Percentiles rank a stretch among this genome's conserved stretches.
Conservation (phyloP, 208 protist species). For the Acanthamoeba healyi region DNA sequence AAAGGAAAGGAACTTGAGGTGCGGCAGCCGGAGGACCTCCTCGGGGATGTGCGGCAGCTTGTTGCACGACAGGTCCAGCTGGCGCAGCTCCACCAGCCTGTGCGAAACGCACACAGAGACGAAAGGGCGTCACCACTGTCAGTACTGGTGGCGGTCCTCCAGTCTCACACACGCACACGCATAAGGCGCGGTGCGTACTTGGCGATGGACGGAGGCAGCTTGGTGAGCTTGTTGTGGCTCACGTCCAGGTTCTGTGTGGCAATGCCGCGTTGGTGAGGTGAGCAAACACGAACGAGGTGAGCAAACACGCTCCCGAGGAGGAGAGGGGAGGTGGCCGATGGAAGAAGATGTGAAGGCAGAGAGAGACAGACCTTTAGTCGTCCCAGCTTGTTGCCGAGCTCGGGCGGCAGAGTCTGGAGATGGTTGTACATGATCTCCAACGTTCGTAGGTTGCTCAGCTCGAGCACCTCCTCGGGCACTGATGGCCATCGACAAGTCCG, state of each 20-base stretch:
- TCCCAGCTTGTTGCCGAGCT: constrained; percentile 58
- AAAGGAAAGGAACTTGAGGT: constrained; percentile 69
- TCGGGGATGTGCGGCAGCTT: constrained; percentile 72
- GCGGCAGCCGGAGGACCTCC: constrained; percentile 38
- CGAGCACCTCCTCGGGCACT: constrained; percentile 70
- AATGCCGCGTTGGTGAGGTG: no score
- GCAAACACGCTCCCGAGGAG: neutral
- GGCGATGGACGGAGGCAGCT: constrained; percentile 55
- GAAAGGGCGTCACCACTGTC: neutral
- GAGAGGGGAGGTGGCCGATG: no score
- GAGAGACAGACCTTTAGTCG: constrained; percentile 61
- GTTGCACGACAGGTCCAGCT: constrained; percentile 68
- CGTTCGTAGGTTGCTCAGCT: constrained; percentile 54
- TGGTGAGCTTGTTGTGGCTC: constrained; percentile 72
- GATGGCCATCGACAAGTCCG: neutral
- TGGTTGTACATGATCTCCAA: constrained; percentile 73
- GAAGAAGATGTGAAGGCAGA: no score
- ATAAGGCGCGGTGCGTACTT: neutral
- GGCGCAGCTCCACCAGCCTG: constrained; percentile 54
- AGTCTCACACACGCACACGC: neutral
- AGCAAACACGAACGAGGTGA: neutral
- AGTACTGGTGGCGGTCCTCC: no score
- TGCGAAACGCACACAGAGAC: no score
- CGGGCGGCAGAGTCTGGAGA: neutral
- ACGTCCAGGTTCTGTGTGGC: constrained; percentile 60